Percentiles rank a stretch among this genome's conserved stretches.
These are phyloP conservation scores for Nannizziopsis arthrosporioides DNA, from an alignment of 2,329 filamentous ascomycete genomes.

Conservation along the genomic window DNA sequence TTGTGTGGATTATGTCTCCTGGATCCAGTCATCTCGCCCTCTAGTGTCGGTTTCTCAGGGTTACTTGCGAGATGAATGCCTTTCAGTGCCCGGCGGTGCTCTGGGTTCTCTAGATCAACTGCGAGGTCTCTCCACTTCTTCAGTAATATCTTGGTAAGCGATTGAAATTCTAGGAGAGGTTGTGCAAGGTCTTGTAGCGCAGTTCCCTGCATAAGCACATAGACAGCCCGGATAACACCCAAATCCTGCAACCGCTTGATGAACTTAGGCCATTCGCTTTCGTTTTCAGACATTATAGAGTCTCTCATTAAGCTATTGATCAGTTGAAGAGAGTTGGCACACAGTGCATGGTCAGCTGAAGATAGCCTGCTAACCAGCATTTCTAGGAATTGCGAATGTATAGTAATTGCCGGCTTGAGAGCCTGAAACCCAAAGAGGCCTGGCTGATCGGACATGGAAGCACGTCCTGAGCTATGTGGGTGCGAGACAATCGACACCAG, in stretches of 20 bases:
- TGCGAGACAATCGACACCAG: constrained; percentile 86
- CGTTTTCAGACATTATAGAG: constrained; percentile 63
- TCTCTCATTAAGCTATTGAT: constrained; percentile 94
- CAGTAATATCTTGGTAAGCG: constrained; percentile 74
- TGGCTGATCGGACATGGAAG: constrained; percentile 36
- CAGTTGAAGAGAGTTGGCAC: constrained; percentile 86
- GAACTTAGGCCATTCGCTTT: constrained; percentile 87
- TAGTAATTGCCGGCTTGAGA: constrained; percentile 78
- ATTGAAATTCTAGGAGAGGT: constrained; percentile 85
- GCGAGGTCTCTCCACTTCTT: constrained; percentile 77
- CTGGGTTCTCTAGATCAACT: constrained; percentile 74
- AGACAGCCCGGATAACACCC: constrained; percentile 84
- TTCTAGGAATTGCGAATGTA: constrained; percentile 88
- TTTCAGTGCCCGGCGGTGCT: constrained; percentile 79
- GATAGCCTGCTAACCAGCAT: constrained; percentile 84
- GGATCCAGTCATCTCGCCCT: constrained; percentile 38
- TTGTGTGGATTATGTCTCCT: constrained; percentile 77
- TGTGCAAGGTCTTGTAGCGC: constrained; percentile 81
- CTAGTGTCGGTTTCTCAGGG: constrained; percentile 46
- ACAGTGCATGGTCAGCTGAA: constrained; percentile 87
- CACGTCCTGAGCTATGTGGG: constrained; percentile 49
- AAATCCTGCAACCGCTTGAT: constrained; percentile 88
- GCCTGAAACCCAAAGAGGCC: constrained; percentile 77
- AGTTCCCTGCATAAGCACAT: constrained; percentile 85
- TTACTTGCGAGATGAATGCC: constrained; percentile 73